Percentiles rank a stretch among this genome's conserved stretches.
Evolutionary conservation across 2,329 filamentous ascomycete species (phyloP).

Genomic region (Trichoderma cornu-damae): DNA sequence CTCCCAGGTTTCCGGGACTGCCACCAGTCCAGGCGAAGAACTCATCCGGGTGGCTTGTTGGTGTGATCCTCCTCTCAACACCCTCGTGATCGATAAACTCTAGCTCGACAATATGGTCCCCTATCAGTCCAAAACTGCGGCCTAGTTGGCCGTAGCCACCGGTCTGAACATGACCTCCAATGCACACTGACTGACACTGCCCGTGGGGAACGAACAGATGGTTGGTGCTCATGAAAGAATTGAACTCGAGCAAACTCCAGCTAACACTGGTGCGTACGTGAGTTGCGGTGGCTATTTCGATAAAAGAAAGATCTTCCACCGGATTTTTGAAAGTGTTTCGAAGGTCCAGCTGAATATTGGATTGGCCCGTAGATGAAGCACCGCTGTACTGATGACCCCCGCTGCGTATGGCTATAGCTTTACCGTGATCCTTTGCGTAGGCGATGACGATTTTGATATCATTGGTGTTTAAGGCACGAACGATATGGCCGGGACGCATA

Average conservation of each 20-base stretch:
- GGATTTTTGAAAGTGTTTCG: conserved; percentile 35
- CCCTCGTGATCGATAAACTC: conserved; percentile 46
- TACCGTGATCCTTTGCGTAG: conserved; percentile 37
- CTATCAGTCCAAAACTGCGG: conserved; percentile 48
- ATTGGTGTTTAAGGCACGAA: conserved; percentile 39
- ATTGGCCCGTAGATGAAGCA: conserved; percentile 41
- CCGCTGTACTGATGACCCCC: conserved; percentile 49
- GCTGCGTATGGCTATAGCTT: conserved; percentile 42
- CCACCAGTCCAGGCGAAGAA: conserved; percentile 57
- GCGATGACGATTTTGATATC: conserved; percentile 39
- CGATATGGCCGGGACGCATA: conserved; percentile 41
- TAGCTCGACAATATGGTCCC: conserved; percentile 48
- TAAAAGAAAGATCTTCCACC: conserved; percentile 27
- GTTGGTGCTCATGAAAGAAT: conserved; percentile 37
- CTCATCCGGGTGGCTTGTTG: conserved; percentile 47
- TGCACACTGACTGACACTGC: conserved; percentile 41
- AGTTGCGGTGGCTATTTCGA: conserved; percentile 33
- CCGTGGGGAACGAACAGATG: conserved; percentile 43
- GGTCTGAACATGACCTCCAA: conserved; percentile 45
- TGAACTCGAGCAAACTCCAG: conserved; percentile 39
- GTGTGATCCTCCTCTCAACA: conserved; percentile 41
- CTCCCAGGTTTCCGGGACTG: conserved; percentile 53
- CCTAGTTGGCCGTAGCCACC: conserved; percentile 45
- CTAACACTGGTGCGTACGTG: conserved; percentile 39
- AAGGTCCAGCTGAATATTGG: conserved; percentile 45